Base-by-base conservation (phyloP, 2,329 filamentous ascomycete genomes). In the Shiraia sp. region DNA sequence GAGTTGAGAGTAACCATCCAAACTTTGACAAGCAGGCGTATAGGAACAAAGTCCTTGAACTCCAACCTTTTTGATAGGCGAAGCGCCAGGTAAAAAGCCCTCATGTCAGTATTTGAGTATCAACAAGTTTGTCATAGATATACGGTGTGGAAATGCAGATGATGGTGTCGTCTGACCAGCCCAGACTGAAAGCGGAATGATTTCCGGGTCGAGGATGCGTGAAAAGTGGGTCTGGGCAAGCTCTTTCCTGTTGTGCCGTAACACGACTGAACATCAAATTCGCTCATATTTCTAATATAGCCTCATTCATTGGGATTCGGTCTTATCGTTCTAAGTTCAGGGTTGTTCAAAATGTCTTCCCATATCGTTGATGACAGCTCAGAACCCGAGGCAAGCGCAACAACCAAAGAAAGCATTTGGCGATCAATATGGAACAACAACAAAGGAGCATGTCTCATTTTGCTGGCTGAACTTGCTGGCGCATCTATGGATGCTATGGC, bases 401-500 rank as follows among this genome's bases (percentile, higher is more conserved):
- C 23, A 17, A 14, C 24, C 12, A 40, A 40, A 32, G 29, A 39
- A n/a, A 37, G 38, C 31, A 15, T 44, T 10, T 45, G 41, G 46
- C 37, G 28, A 26, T 45, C 41, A 27, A 26, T 27, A 39, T 49
- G 42, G 41, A 37, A 36, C 5, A 42, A 49, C 27, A 45, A 49
- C 31, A 42, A 42, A 40, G 46, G 46, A 34, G 46, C 46, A 33
- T 40, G 36, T 25, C 38, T 49, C 10, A 49, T 45, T n/a, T 31
- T 49, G 9, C 27, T 45, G 6, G 46, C 46, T 12, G 46, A 49
- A 17, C 16, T 49, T 1, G 37, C 32, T 6, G 46, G 46, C n/a
- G 37, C 37, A 8, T 49, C 41, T 7, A 49, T 45, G 41, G 46
- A 49, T 34, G 46, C 46, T 9, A 49, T 49, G 27, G 41, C 46